Percentiles rank a stretch among this genome's conserved stretches.
Evolutionary conservation across 2,329 filamentous ascomycete genomes (phyloP).

Genomic region (Ophioceras dolichostomum): DNA sequence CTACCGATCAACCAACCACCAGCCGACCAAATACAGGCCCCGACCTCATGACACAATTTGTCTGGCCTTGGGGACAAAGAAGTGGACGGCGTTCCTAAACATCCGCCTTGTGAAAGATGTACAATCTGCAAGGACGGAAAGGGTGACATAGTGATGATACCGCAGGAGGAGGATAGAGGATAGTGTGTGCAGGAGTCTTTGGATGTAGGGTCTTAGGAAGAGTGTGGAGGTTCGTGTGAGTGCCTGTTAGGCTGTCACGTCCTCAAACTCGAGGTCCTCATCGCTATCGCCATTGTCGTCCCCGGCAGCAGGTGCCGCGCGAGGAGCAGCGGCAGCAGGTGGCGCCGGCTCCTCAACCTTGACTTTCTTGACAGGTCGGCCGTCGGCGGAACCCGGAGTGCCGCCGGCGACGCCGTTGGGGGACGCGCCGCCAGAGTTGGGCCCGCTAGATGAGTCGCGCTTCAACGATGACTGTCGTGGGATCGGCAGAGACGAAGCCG

Average conservation of each 20-base stretch:
- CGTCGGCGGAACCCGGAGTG: constrained; percentile 21
- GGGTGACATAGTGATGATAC: too few species aligned
- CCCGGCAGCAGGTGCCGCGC: constrained; percentile 17
- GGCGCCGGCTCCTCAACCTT: constrained; percentile 38
- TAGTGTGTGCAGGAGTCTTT: too few species aligned
- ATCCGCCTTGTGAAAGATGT: too few species aligned
- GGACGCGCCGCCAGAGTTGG: constrained; percentile 9
- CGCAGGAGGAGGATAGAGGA: too few species aligned
- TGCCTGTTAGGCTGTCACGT: constrained; percentile 29
- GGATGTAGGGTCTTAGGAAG: too few species aligned
- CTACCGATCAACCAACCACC: too few species aligned
- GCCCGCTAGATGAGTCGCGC: constrained; percentile 17
- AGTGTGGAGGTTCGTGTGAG: too few species aligned
- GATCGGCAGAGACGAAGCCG: constrained; percentile 2
- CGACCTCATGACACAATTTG: too few species aligned
- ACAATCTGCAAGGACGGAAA: too few species aligned
- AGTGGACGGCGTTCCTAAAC: too few species aligned
- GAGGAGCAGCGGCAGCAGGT: constrained; percentile 1
- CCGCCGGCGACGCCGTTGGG: constrained; percentile 5
- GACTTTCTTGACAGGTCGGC: constrained; percentile 43
- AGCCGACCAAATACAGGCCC: too few species aligned
- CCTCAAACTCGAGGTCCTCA: constrained; percentile 47
- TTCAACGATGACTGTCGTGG: constrained; percentile 18
- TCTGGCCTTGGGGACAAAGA: too few species aligned
- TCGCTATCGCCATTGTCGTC: constrained; percentile 38